Conservation (phyloP, 768 basidiomycete genomes). For the Hericium rajendrae region DNA sequence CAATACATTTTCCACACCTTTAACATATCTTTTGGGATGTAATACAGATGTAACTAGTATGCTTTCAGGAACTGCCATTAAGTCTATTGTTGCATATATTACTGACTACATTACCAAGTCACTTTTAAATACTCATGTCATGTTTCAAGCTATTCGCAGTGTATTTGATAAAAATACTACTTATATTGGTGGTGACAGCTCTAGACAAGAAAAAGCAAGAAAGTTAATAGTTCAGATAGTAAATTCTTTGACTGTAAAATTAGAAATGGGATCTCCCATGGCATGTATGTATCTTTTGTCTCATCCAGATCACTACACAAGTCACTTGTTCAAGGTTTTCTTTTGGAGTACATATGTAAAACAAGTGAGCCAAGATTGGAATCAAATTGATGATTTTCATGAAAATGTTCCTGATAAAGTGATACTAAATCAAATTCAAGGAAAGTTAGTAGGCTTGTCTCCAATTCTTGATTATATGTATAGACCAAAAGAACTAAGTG, state of each 20-base stretch:
- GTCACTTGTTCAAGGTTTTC: constrained; percentile 21
- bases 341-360: background rate
- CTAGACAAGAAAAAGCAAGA: constrained; percentile 16
- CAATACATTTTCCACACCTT: constrained; percentile 23
- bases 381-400: background rate
- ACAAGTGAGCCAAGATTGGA: background rate
- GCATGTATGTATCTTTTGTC: constrained; percentile 25
- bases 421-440: background rate
- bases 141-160: constrained; percentile 24
- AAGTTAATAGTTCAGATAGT: constrained; percentile 27
- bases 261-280: constrained; percentile 30
- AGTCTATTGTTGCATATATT: constrained; percentile 28
- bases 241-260: constrained; percentile 26
- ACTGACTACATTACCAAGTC: constrained; percentile 37
- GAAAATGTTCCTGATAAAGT: background rate
- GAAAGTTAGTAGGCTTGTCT: background rate
- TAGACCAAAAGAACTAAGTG: background rate
- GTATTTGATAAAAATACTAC: constrained; percentile 19
- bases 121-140: constrained; percentile 27
- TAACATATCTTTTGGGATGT: constrained; percentile 27
- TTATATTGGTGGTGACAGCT: constrained; percentile 7
- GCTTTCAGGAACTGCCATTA: constrained; percentile 30
- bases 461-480: background rate
- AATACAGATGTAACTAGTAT: constrained; percentile 32
- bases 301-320: constrained; percentile 31